Evolutionary conservation across 495 filamentous ascomycete genomes (phyloP).

Genomic region (Hypoxylon rickii): DNA sequence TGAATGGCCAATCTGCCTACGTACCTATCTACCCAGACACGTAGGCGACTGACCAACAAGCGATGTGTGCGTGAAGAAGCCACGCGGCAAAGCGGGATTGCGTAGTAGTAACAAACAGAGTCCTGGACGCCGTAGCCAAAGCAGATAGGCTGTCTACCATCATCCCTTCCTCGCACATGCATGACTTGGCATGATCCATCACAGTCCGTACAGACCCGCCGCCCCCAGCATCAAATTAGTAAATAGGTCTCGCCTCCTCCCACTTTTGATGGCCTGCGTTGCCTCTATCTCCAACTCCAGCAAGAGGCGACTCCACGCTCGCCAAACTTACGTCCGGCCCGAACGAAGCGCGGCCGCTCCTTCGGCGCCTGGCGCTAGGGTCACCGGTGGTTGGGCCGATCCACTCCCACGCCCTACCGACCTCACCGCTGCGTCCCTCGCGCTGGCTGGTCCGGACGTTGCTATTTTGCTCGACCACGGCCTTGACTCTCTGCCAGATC

Average conservation of each 20-base stretch:
- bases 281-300: background rate
- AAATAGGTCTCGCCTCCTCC: conserved; percentile 51
- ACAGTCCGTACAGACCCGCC: background rate
- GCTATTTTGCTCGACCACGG: conserved; percentile 87
- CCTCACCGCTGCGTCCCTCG: conserved; percentile 81
- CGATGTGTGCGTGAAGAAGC: background rate
- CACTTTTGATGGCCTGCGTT: conserved; percentile 51
- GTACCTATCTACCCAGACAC: no score
- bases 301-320: conserved; percentile 32
- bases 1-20: background rate
- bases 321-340: conserved; percentile 37
- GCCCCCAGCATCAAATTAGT: conserved; percentile 13
- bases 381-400: conserved; percentile 67
- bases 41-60: no score
- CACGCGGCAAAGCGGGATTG: background rate
- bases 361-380: conserved; percentile 50
- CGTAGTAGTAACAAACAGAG: background rate
- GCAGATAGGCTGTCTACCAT: background rate
- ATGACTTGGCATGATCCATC: background rate
- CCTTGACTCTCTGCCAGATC: conserved; percentile 79
- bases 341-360: conserved; percentile 58
- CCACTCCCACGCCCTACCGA: conserved; percentile 94
- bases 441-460: conserved; percentile 87
- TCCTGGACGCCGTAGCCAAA: background rate
- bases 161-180: background rate